Conservation (phyloP, 2,329 filamentous ascomycete species). For the Xylaria sp. region DNA sequence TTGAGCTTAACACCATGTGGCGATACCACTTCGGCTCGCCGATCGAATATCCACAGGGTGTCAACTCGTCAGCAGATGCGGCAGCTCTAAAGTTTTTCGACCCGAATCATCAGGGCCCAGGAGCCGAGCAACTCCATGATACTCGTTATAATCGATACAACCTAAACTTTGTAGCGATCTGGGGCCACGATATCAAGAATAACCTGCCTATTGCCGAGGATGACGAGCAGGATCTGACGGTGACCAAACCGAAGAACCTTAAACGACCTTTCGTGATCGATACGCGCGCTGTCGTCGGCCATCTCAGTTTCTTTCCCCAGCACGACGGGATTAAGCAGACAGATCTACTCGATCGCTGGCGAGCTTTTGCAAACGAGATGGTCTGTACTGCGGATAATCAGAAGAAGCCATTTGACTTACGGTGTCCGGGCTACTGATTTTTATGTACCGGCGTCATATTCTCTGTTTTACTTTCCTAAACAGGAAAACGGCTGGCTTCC, state of each 20-base stretch:
- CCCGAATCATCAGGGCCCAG: conserved; percentile 26
- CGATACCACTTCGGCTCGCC: conserved; percentile 54
- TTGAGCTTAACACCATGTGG: conserved; percentile 51
- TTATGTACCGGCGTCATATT: too few relatives aligned
- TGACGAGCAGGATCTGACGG: conserved; percentile 54
- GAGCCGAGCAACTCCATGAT: conserved; percentile 48
- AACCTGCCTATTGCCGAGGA: conserved; percentile 50
- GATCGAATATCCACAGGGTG: conserved; percentile 32
- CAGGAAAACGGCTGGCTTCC: neutral
- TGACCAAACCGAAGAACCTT: conserved; percentile 46
- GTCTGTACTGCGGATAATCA: conserved; percentile 47
- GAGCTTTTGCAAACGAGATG: conserved; percentile 57
- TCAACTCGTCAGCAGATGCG: conserved; percentile 24
- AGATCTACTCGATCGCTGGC: conserved; percentile 60
- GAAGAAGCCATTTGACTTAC: conserved; percentile 36
- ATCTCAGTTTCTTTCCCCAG: conserved; percentile 55
- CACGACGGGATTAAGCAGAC: conserved; percentile 53
- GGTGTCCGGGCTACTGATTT: conserved; percentile 36
- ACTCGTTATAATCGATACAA: conserved; percentile 57
- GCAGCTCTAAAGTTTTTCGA: conserved; percentile 24
- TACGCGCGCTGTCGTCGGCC: conserved; percentile 57
- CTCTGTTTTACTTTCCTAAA: neutral
- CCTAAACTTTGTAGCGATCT: conserved; percentile 59
- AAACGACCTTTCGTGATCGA: conserved; percentile 57
- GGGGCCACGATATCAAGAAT: conserved; percentile 54